Evolutionary conservation across 495 filamentous ascomycete genomes (phyloP).

Genomic region (Aspergillus heteromorphus): DNA sequence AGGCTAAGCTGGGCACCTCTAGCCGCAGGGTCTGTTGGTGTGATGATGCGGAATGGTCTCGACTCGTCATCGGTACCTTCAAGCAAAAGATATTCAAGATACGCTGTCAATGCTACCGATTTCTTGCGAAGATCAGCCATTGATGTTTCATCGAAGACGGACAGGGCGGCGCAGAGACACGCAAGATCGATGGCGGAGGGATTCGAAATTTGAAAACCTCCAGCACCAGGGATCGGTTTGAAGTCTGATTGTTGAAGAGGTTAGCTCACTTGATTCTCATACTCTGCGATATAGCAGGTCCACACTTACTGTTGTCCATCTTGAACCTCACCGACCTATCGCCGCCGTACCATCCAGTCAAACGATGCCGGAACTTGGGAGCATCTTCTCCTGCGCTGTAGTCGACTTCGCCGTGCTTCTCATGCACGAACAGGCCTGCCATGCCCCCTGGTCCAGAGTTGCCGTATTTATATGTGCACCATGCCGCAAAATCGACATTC

Average conservation of each 20-base stretch:
- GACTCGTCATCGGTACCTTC: constrained; percentile 38
- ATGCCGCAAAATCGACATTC: constrained; percentile 90
- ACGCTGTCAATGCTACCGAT: constrained; percentile 69
- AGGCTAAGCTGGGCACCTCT: constrained; percentile 89
- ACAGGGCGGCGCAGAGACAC: constrained; percentile 66
- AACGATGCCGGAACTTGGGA: constrained; percentile 48
- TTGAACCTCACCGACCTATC: constrained; percentile 69
- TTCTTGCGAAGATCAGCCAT: constrained; percentile 67
- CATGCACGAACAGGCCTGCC: constrained; percentile 82
- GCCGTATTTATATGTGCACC: constrained; percentile 97
- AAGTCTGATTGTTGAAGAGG: constrained; percentile 46
- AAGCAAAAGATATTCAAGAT: constrained; percentile 67
- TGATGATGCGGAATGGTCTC: constrained; percentile 58
- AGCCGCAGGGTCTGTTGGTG: constrained; percentile 61
- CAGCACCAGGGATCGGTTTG: constrained; percentile 62
- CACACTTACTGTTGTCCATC: constrained; percentile 61
- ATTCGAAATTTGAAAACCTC: constrained; percentile 57
- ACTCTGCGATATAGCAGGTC: not conserved
- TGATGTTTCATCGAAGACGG: constrained; percentile 69
- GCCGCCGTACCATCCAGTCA: constrained; percentile 89
- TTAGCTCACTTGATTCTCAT: constrained; percentile 6
- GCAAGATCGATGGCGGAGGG: constrained; percentile 55
- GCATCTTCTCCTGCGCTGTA: constrained; percentile 38
- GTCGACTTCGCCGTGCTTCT: constrained; percentile 56
- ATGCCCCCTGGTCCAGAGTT: constrained; percentile 86